phyloP scores from a whole-genome alignment of 352 stramenopile genomes.

The Phytophthora pini region DNA sequence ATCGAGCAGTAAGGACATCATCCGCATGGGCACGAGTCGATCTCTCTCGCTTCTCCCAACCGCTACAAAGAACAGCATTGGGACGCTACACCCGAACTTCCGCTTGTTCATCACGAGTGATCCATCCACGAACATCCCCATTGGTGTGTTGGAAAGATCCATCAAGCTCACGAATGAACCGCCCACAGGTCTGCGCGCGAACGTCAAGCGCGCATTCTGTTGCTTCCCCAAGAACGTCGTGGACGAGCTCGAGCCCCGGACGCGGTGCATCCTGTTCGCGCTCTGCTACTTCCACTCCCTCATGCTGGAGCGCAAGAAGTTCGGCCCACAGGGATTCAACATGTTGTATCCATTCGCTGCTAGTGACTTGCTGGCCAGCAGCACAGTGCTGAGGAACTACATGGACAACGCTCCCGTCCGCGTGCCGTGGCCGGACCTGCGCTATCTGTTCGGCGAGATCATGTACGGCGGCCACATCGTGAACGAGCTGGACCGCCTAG shows the following conservation, averaged over 20 bases:
- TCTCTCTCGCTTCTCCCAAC: constrained; percentile 23
- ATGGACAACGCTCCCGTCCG: constrained; percentile 91
- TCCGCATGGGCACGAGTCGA: constrained; percentile 30
- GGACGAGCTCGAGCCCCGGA: constrained; percentile 86
- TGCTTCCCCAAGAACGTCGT: constrained; percentile 78
- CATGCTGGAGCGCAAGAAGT: constrained; percentile 93
- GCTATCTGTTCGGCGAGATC: constrained; percentile 90
- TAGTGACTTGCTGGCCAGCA: constrained; percentile 86
- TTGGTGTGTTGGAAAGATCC: constrained; percentile 88
- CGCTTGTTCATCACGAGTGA: constrained; percentile 92
- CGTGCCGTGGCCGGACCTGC: constrained; percentile 91
- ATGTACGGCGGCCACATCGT: constrained; percentile 92
- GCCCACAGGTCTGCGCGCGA: constrained; percentile 87
- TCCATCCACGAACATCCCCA: constrained; percentile 84
- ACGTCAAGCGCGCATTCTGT: constrained; percentile 88
- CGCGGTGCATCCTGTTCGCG: constrained; percentile 89
- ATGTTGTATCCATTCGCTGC: constrained; percentile 91
- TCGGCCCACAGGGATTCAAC: constrained; percentile 91
- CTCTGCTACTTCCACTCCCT: constrained; percentile 94
- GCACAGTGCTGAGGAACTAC: constrained; percentile 90
- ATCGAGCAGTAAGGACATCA: constrained; percentile 26
- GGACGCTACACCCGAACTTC: constrained; percentile 77
- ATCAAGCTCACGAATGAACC: constrained; percentile 93
- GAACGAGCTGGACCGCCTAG: constrained; percentile 83
- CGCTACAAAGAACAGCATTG: constrained; percentile 12